Base-by-base conservation (phyloP, 192 early-diverging fungal species). In the Rhizophagus prolifer region DNA sequence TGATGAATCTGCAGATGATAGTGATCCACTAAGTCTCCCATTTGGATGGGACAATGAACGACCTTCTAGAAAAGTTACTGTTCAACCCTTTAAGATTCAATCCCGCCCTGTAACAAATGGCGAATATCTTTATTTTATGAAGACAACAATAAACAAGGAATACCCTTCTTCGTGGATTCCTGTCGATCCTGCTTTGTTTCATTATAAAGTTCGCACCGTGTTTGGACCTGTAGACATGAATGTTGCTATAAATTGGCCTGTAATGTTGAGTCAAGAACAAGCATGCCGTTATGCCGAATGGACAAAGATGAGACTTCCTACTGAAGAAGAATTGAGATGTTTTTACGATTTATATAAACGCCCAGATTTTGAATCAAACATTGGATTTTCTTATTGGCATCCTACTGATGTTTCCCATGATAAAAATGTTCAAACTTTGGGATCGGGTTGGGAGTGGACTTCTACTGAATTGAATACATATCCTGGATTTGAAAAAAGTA, bases 21-120 rank as follows among this genome's bases (percentile, higher is more conserved):
- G 78, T 30, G 73, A 85, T 54, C 44, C 78, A 3, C 59, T 76
- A 58, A 54, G 28, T 4, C 74, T 85, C 41, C 74, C 82, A 2
- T 93, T 92, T 88, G 96, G 96, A 13, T 98, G 96, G 96, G 95
- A 97, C 83, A 95, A 93, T 80, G 96, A 98, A 72, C 84, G 87
- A 44, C 93, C 95, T 19, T 82, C 54, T n/a, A 71, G 78, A 7
- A 34, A 76, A 58, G 74, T 80, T 3, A 34, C 78, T 0, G 76
- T 91, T 6, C 25, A 70, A 31, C 47, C 85, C 3, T 94, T 91
- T 77, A 79, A 78, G 25, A 91, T 97, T 31, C 92, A 93, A 68
- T 84, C 88, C 9, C 90, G 94, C 13, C 94, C 92, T 23, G 89
- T 98, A 3, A 94, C 95, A 16, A 92, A 93, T 70, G 82, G 78